phyloP scores from a whole-genome alignment of 177 flowering plant species.

The Vitis hybrid region DNA sequence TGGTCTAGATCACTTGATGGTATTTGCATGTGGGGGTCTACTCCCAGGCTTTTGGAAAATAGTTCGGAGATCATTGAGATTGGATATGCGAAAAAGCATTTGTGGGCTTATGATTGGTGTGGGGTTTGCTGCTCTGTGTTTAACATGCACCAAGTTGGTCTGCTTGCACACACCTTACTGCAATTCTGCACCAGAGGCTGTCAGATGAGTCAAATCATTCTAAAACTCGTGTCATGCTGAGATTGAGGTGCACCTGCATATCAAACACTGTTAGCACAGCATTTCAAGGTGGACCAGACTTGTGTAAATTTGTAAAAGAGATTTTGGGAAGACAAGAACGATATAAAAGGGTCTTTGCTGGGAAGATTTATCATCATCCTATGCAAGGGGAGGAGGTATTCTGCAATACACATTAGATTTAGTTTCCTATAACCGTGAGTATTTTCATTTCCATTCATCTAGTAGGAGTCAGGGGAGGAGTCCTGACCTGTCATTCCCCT shows the following conservation, averaged over 20 bases:
- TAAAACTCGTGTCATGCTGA: background rate
- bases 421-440: too few species aligned
- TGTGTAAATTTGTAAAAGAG: too few species aligned
- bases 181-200: conserved; percentile 97
- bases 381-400: too few species aligned
- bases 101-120: conserved; percentile 62
- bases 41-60: conserved; percentile 68
- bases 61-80: conserved; percentile 49
- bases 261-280: too few species aligned
- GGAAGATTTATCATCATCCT: too few species aligned
- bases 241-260: background rate
- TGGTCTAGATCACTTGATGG: conserved; percentile 86
- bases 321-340: too few species aligned
- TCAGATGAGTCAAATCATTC: conserved; percentile 37
- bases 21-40: conserved; percentile 84
- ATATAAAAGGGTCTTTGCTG: too few species aligned
- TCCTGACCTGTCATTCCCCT: too few species aligned
- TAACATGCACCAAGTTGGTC: conserved; percentile 74
- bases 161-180: conserved; percentile 95
- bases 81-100: conserved; percentile 54
- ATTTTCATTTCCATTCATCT: too few species aligned
- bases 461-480: too few species aligned
- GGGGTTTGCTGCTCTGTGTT: conserved; percentile 62
- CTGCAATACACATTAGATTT: too few species aligned
- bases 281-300: too few species aligned